phyloP scores from a whole-genome alignment of 345 rosid genomes.

The Zanthoxylum bungeanum region DNA sequence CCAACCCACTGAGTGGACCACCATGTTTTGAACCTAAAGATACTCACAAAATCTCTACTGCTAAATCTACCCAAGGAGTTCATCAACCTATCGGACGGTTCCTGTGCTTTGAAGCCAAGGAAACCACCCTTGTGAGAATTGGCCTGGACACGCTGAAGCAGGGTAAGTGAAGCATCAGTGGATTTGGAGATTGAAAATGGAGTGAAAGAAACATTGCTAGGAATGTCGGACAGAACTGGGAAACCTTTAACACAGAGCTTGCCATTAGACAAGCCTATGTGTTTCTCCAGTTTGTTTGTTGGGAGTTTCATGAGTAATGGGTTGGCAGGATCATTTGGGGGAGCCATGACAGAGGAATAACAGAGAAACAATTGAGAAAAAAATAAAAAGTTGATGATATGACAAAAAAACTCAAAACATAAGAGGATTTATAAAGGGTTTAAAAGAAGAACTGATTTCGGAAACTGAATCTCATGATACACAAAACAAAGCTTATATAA shows the following conservation, averaged over 20 bases:
- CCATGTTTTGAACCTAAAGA: conserved; percentile 88
- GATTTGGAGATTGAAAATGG: conserved; percentile 37
- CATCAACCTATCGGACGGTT: conserved; percentile 36
- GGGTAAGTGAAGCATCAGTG: conserved; percentile 53
- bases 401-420: background rate
- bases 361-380: background rate
- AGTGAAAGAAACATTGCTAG: conserved; percentile 49
- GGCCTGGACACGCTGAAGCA: conserved; percentile 48
- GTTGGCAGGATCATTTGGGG: conserved; percentile 42
- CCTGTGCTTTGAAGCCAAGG: conserved; percentile 50
- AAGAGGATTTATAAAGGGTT: background rate
- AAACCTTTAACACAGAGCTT: conserved; percentile 44
- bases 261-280: conserved; percentile 42
- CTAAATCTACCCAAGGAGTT: conserved; percentile 69
- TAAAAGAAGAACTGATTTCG: background rate
- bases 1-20: conserved; percentile 91
- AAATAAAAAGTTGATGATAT: background rate
- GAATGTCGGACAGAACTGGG: conserved; percentile 64
- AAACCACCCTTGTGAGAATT: conserved; percentile 60
- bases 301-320: conserved; percentile 13
- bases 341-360: conserved; percentile 45
- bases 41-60: conserved; percentile 51
- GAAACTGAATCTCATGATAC: conserved; percentile 6
- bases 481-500: too few relatives aligned
- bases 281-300: conserved; percentile 20